Percentiles rank a stretch among this genome's conserved stretches.
Conservation (phyloP, 805 yeast species). For the Candida michaelii region DNA sequence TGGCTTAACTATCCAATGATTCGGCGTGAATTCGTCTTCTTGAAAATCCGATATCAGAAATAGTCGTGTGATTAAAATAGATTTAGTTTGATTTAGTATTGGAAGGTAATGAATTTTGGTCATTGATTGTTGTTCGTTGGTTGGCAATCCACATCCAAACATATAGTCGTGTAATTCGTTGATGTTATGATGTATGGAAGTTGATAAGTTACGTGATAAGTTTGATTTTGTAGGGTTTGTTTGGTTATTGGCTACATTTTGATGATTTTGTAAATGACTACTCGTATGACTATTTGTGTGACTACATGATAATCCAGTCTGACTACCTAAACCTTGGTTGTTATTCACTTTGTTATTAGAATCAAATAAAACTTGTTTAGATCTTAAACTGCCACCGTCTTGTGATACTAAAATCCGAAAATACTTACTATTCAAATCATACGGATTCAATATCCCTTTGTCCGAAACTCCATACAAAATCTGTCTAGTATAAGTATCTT, state of each 20-base stretch:
- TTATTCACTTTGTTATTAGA: constrained; percentile 12
- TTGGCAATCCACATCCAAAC: constrained; percentile 58
- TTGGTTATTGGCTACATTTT: too few species aligned
- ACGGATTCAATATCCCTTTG: constrained; percentile 25
- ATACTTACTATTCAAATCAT: constrained; percentile 25
- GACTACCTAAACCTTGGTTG: neutral
- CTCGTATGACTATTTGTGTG: neutral
- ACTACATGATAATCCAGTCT: too few species aligned
- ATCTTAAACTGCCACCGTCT: constrained; percentile 48
- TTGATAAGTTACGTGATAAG: constrained; percentile 19
- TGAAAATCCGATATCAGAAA: constrained; percentile 37
- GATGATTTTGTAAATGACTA: neutral
- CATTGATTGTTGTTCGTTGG: constrained; percentile 42
- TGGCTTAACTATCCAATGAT: constrained; percentile 44
- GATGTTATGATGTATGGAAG: constrained; percentile 38
- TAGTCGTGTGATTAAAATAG: constrained; percentile 46
- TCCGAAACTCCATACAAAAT: constrained; percentile 46
- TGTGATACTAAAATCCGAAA: constrained; percentile 50
- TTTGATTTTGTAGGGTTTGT: constrained; percentile 3
- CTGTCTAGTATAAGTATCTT: constrained; percentile 46
- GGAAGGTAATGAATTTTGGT: constrained; percentile 53
- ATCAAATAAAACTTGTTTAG: constrained; percentile 51
- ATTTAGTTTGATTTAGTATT: constrained; percentile 33
- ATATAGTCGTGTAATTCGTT: constrained; percentile 50
- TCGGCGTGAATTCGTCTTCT: constrained; percentile 9